Evolutionary conservation across 1,284 basidiomycete species (phyloP).

Genomic region (Ustilago cynodontis): DNA sequence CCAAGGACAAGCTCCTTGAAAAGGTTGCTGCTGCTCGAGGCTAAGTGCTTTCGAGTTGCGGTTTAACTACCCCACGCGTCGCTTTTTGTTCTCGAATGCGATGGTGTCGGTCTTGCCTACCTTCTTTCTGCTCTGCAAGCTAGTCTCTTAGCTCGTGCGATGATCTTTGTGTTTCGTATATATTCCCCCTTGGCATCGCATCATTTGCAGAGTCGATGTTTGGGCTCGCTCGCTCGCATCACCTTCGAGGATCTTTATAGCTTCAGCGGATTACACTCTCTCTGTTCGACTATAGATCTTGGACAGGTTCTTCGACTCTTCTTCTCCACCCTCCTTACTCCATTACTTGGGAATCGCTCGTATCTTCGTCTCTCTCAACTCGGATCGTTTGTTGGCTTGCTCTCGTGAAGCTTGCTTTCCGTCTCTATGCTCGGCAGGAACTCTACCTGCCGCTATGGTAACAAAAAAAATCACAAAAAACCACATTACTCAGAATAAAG

Average conservation of each 20-base stretch:
- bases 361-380: conserved; percentile 3
- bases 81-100: conserved; percentile 19
- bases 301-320: conserved; percentile 35
- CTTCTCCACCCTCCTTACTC: conserved; percentile 2
- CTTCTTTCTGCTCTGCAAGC: conserved; percentile 7
- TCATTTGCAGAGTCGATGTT: background rate
- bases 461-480: background rate
- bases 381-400: conserved; percentile 17
- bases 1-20: conserved; percentile 67
- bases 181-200: conserved; percentile 23
- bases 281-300: conserved; percentile 37
- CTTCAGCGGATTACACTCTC: conserved; percentile 29
- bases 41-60: conserved; percentile 13
- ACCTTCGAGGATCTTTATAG: conserved; percentile 13
- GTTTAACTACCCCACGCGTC: conserved; percentile 42
- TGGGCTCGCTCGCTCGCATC: background rate
- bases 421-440: conserved; percentile 18
- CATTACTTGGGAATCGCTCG: conserved; percentile 16
- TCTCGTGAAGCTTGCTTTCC: background rate
- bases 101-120: conserved; percentile 14
- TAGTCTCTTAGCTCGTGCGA: conserved; percentile 13
- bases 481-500: background rate
- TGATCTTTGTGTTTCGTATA: conserved; percentile 26
- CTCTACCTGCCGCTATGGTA: background rate
- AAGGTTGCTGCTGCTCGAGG: conserved; percentile 61